A percentile compares a stretch with the other conserved stretches of the same genome.
phyloP scores from a whole-genome alignment of 257 asterid species.

The Gentiana macrophylla region DNA sequence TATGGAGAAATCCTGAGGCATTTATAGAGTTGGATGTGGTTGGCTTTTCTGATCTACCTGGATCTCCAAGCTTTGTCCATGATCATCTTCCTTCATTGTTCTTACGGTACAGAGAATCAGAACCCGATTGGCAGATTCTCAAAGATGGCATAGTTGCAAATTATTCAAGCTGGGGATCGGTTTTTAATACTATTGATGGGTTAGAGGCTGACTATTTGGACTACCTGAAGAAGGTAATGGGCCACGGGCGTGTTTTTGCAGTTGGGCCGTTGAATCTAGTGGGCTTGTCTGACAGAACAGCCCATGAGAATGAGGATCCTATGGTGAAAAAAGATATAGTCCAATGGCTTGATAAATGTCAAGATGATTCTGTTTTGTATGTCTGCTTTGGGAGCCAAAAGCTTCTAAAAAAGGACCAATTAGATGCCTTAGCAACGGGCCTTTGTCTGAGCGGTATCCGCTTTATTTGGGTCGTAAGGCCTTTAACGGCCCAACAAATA shows the following conservation, averaged over 20 bases:
- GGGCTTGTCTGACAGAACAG: constrained; percentile 14
- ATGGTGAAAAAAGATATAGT: constrained; percentile 2
- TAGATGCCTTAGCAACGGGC: constrained; percentile 48
- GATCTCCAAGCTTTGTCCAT: constrained; percentile 29
- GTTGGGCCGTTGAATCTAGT: constrained; percentile 48
- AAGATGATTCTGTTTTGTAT: constrained; percentile 45
- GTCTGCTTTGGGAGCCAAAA: constrained; percentile 73
- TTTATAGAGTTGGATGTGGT: constrained; percentile 11
- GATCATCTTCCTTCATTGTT: constrained; percentile 41
- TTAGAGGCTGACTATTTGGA: constrained; percentile 45
- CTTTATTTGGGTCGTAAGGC: constrained; percentile 46
- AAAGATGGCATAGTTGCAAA: constrained; percentile 33
- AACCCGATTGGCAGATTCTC: constrained; percentile 14
- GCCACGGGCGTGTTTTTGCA: constrained; percentile 30
- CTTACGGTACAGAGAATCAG: constrained; percentile 30
- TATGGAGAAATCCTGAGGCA: constrained; percentile 26
- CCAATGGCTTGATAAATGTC: constrained; percentile 41
- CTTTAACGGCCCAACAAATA: constrained; percentile 32
- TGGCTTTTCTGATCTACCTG: constrained; percentile 29
- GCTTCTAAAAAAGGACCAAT: constrained; percentile 36
- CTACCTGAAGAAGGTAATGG: constrained; percentile 25
- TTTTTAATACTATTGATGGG: constrained; percentile 40
- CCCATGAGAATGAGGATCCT: background rate
- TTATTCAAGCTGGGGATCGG: constrained; percentile 44
- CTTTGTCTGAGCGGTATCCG: constrained; percentile 50